Base-by-base conservation (phyloP, 2,329 filamentous ascomycete species). In the Aspergillus pseudoviridinutans region DNA sequence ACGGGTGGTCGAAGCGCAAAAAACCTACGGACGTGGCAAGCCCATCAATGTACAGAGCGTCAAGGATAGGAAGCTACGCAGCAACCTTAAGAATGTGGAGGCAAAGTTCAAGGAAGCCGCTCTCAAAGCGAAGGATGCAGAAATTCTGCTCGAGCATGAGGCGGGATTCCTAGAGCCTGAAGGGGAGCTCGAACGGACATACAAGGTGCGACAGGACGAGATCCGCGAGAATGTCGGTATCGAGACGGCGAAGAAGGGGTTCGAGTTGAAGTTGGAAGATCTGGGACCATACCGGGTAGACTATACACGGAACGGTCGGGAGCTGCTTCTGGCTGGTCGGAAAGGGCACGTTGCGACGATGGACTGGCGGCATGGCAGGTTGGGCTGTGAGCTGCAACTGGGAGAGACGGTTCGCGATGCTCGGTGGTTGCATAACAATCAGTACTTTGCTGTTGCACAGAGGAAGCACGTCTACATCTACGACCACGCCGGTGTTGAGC, bases 391-490 rank as follows among this genome's bases (percentile, higher is more conserved):
- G 73, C 69, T 97, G 61, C 91, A 99, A 71, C 81, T 99, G 61
- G 86, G 87, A 52, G 94, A 99, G 79, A 97, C 92, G 0, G 83
- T 97, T 12, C 83, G 93, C 53, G 93, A 97, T 76, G 88, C 89
- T 27, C 88, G 87, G 70, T 99, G 92, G 90, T 81, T 97, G 67
- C 92, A 97, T 77, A 96, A 96, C 73, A 92, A 94, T 73, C 91
- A 96, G 71, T 78, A 86, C 76, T 97, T 97, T 76, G 93, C 93
- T 0, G 91, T 96, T 12, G 92, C 94, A 49, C 93, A 99, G 77
- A 97, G 96, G 81, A 94, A 93, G 76, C 89, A 94, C 66, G 90
- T 94, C 62, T 99, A 96, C 78, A 97, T 99, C 63, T 99, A 99
- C 79, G 94, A 97, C 69, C 82, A 86, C 57, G 85, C 90, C 56